Evolutionary conservation across 2,329 filamentous ascomycete genomes (phyloP).

Genomic region (Basipetospora chlamydospora): DNA sequence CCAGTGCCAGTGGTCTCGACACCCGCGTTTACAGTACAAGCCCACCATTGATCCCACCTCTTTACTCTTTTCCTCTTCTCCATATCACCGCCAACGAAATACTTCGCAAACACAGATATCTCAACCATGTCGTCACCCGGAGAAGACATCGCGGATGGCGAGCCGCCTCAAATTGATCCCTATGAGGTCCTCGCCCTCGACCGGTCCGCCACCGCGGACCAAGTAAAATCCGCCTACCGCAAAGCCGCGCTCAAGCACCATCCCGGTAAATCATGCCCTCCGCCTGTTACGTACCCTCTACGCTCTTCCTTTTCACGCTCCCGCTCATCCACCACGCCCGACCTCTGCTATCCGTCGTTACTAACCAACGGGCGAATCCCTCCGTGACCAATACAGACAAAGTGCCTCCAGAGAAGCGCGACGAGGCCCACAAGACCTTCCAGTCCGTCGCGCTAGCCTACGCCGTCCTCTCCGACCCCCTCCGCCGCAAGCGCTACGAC

Average conservation of each 20-base stretch:
- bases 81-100: background rate
- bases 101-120: background rate
- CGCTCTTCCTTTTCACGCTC: background rate
- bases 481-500: constrained; percentile 75
- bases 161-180: constrained; percentile 54
- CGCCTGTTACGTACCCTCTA: constrained; percentile 2
- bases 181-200: constrained; percentile 67
- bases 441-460: constrained; percentile 90
- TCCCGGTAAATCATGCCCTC: constrained; percentile 56
- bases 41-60: too few relatives aligned
- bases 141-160: constrained; percentile 35
- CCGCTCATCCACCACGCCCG: background rate
- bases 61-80: background rate
- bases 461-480: constrained; percentile 73
- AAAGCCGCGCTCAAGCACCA: constrained; percentile 81
- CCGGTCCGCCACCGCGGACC: constrained; percentile 54
- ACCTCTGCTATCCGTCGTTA: too few relatives aligned
- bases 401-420: constrained; percentile 50
- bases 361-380: background rate
- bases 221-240: constrained; percentile 84
- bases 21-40: too few relatives aligned
- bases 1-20: too few relatives aligned
- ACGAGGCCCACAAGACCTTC: constrained; percentile 64
- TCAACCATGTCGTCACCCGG: constrained; percentile 10
- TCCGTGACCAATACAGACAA: constrained; percentile 66